Evolutionary conservation across 2,329 filamentous ascomycete species (phyloP).

Genomic region (Amesomyces nigricolor): DNA sequence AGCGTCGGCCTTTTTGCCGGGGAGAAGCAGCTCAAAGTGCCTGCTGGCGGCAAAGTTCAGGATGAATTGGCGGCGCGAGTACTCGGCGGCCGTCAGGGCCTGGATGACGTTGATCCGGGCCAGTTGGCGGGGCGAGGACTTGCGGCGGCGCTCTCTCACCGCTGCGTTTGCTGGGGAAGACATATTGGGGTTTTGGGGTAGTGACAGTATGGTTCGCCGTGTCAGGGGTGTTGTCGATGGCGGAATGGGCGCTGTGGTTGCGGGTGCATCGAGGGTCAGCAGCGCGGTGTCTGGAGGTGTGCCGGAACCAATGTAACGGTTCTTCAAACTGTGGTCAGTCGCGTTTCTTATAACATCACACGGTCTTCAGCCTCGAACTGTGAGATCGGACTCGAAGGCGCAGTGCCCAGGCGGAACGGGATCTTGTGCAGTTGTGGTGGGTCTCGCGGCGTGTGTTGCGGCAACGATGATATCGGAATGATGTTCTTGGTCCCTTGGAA

Average conservation of each 20-base stretch:
- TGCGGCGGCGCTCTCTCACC: constrained; percentile 23
- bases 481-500: too few relatives aligned
- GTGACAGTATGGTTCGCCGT: not conserved
- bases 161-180: constrained; percentile 23
- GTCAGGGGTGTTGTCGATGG: constrained; percentile 19
- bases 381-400: too few relatives aligned
- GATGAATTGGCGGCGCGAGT: constrained; percentile 26
- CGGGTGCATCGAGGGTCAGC: constrained; percentile 14
- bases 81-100: constrained; percentile 25
- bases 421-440: too few relatives aligned
- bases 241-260: constrained; percentile 15
- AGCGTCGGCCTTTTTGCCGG: constrained; percentile 24
- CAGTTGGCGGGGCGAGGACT: constrained; percentile 18
- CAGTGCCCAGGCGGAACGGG: too few relatives aligned
- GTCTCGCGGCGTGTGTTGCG: too few relatives aligned
- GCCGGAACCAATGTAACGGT: not conserved
- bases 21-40: constrained; percentile 23
- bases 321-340: not conserved
- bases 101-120: constrained; percentile 25
- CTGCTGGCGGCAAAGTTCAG: constrained; percentile 25
- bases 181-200: constrained; percentile 5
- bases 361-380: not conserved
- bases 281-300: not conserved
- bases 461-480: too few relatives aligned
- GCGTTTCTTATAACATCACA: not conserved